These are phyloP conservation scores for Fusarium lateritium DNA, from an alignment of 2,329 filamentous ascomycete genomes.

Conservation along the genomic window DNA sequence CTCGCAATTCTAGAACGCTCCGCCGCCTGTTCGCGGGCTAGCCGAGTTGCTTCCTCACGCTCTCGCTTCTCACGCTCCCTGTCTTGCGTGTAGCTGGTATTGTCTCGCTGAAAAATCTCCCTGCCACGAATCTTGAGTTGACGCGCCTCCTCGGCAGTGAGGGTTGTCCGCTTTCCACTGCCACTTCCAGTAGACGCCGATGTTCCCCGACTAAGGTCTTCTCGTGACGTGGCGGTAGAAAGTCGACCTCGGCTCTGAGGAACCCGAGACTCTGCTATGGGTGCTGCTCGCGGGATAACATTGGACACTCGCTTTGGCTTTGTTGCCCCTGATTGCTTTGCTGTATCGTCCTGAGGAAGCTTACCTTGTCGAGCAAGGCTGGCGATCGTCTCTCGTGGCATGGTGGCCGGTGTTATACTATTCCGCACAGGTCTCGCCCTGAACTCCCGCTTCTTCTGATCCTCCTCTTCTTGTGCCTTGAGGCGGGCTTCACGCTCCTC, in stretches of 20 bases:
- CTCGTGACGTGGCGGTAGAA: constrained; percentile 41
- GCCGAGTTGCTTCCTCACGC: constrained; percentile 67
- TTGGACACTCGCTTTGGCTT: constrained; percentile 49
- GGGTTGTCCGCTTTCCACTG: constrained; percentile 62
- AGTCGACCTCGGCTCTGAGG: constrained; percentile 49
- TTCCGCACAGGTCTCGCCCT: constrained; percentile 71
- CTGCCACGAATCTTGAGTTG: constrained; percentile 68
- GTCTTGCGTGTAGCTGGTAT: constrained; percentile 58
- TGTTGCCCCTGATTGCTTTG: constrained; percentile 25
- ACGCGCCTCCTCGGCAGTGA: constrained; percentile 66
- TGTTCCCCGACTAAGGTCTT: constrained; percentile 56
- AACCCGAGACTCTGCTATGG: constrained; percentile 22
- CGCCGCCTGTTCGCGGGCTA: constrained; percentile 72
- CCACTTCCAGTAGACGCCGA: constrained; percentile 63
- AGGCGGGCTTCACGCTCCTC: constrained; percentile 70
- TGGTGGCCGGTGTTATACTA: constrained; percentile 57
- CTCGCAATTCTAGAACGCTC: constrained; percentile 72
- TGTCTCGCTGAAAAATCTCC: constrained; percentile 69
- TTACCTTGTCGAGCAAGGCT: constrained; percentile 70
- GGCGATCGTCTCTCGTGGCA: constrained; percentile 70
- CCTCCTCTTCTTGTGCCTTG: constrained; percentile 71
- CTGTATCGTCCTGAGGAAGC: constrained; percentile 49
- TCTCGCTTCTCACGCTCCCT: constrained; percentile 68
- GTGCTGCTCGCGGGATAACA: constrained; percentile 21
- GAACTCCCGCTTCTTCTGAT: constrained; percentile 73